A percentile compares a stretch with the other conserved stretches of the same genome.
Conservation (phyloP, 306 rosid genomes). For the Fagus sylvatica region DNA sequence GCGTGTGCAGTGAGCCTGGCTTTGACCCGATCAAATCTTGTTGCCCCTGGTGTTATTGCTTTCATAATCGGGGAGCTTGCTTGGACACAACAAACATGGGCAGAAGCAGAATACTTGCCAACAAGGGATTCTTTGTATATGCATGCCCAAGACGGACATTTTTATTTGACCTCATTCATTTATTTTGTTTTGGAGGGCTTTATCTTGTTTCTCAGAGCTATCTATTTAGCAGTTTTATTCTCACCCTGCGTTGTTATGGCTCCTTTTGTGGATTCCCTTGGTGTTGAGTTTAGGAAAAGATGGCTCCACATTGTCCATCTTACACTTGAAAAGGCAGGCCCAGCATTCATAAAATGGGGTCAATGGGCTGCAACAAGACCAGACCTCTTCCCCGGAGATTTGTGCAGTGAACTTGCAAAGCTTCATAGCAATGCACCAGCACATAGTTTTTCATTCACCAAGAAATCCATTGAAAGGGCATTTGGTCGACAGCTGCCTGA, state of each 20-base stretch:
- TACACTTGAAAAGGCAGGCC: slow-evolving; percentile 74
- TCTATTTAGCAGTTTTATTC: slow-evolving; percentile 61
- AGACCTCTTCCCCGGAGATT: slow-evolving; percentile 75
- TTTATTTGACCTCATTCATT: slow-evolving; percentile 46
- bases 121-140: slow-evolving; percentile 39
- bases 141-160: slow-evolving; percentile 48
- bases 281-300: slow-evolving; percentile 54
- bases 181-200: slow-evolving; percentile 47
- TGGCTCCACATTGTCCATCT: slow-evolving; percentile 61
- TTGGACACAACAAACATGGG: slow-evolving; percentile 35
- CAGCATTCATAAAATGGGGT: slow-evolving; percentile 88
- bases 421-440: slow-evolving; percentile 75
- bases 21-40: slow-evolving; percentile 61
- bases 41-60: slow-evolving; percentile 60
- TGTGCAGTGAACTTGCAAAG: slow-evolving; percentile 66
- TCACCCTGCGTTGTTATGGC: slow-evolving; percentile 68
- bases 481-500: slow-evolving; percentile 62
- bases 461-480: slow-evolving; percentile 62
- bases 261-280: slow-evolving; percentile 55
- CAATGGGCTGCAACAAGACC: slow-evolving; percentile 93
- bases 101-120: slow-evolving; percentile 55
- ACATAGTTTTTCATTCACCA: slow-evolving; percentile 62
- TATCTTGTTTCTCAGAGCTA: slow-evolving; percentile 60
- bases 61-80: slow-evolving; percentile 57
- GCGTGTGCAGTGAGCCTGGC: slow-evolving; percentile 70